Base-by-base conservation (phyloP, 139 green algal genomes). In the Pleodorina starrii region DNA sequence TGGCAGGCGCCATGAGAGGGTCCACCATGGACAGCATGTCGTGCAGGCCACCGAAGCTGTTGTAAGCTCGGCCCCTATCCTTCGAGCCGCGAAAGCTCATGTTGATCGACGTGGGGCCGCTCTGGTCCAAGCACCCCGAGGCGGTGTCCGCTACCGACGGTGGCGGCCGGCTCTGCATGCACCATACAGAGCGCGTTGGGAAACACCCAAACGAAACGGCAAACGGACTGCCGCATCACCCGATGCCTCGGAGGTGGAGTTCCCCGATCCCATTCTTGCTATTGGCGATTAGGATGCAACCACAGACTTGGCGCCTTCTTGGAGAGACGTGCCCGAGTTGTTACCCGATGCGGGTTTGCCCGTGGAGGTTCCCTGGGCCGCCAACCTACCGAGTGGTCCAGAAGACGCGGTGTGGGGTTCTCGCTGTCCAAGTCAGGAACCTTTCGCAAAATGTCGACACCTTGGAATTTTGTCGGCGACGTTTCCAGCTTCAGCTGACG, bases 21-120 rank as follows among this genome's bases (percentile, higher is more conserved):
- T 88, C 83, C 44, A 88, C 48, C 66, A 51, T 69, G 6, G 46
- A 69, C n/a, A 88, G 66, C 83, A 88, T 80, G 35, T 80, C 66
- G 46, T 81, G 83, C 46, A 88, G 68, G 0, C 83, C 83, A 16
- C 59, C 83, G n/a, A 88, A 88, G 44, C 83, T 88, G 46, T 69
- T 88, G 83, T 88, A 88, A 12, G 46, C 51, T 5, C 68, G 44
- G 68, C n/a, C 63, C 5, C 29, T 57, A 25, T 43, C 59, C 5
- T 44, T 63, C 9, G 50, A 46, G 35, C 35, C 35, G 35, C 35
- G 54, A 40, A 43, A 44, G 29, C 16, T 48, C 21, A 50, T 23
- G 16, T 36, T 44, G 32, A 63, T 25, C 0, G 27, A 40, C 66
- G 76, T 81, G 44, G 68, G 60, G 25, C 60, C 83, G 83, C 83